These are phyloP conservation scores for Pterula multifida DNA, from an alignment of 1,284 basidiomycete species.

Conservation along the genomic window DNA sequence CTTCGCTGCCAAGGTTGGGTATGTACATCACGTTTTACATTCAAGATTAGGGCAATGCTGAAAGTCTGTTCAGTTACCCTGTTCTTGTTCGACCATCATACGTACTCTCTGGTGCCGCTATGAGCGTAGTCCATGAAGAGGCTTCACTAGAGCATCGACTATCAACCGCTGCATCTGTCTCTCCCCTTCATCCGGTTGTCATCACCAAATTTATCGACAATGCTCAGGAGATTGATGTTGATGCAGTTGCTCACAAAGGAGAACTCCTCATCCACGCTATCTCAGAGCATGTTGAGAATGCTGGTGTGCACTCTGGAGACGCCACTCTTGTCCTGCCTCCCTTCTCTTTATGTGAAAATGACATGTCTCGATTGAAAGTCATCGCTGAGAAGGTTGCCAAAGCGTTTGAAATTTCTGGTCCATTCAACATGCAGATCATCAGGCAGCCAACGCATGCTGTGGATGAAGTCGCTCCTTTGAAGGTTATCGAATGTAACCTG, in stretches of 20 bases:
- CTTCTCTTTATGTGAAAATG: slow-evolving; percentile 65
- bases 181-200: slow-evolving; percentile 94
- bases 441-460: slow-evolving; percentile 55
- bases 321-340: slow-evolving; percentile 98
- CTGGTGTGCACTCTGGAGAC: slow-evolving; percentile 98
- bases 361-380: slow-evolving; percentile 81
- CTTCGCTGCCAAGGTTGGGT: slow-evolving; percentile 82
- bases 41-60: slow-evolving; percentile 3
- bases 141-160: slow-evolving; percentile 84
- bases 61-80: slow-evolving; percentile 54
- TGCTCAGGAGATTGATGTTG: slow-evolving; percentile 96
- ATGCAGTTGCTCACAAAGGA: slow-evolving; percentile 93
- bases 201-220: slow-evolving; percentile 98
- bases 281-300: slow-evolving; percentile 98
- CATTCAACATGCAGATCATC: slow-evolving; percentile 99
- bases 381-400: slow-evolving; percentile 93
- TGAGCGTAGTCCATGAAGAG: slow-evolving; percentile 98
- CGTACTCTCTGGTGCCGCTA: slow-evolving; percentile 96
- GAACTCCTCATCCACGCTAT: slow-evolving; percentile 92
- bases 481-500: slow-evolving; percentile 98
- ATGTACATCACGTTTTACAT: slow-evolving; percentile 14
- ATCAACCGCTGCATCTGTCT: slow-evolving; percentile 90
- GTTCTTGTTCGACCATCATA: slow-evolving; percentile 95
- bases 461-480: slow-evolving; percentile 62
- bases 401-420: slow-evolving; percentile 94